Conservation (phyloP, 208 protist genomes). For the Leishmania aethiopica region DNA sequence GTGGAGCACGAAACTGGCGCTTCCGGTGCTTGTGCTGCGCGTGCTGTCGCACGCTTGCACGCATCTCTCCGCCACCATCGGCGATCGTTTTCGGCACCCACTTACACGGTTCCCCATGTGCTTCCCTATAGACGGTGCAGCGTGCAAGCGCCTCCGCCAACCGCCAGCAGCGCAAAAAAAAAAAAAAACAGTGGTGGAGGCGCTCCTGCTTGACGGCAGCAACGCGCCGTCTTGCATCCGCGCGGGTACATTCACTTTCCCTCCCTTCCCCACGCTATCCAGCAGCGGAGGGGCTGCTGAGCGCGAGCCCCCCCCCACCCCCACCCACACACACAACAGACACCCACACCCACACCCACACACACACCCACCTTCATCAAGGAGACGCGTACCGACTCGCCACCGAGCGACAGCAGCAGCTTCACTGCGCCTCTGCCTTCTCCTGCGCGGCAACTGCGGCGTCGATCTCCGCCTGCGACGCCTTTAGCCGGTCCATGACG, state of each 20-base stretch:
- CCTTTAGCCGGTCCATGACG: conserved; percentile 40
- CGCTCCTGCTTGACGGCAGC: too few relatives aligned
- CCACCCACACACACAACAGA: background rate
- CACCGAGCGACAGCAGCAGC: background rate
- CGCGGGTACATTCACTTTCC: too few relatives aligned
- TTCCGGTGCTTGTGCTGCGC: background rate
- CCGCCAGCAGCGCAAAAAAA: too few relatives aligned
- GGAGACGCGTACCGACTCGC: background rate
- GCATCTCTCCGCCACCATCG: background rate
- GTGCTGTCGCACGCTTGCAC: background rate
- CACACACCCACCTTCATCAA: background rate
- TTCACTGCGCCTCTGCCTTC: background rate
- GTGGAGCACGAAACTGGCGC: too few relatives aligned
- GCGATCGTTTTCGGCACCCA: too few relatives aligned
- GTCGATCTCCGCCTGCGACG: conserved; percentile 34
- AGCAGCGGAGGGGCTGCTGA: too few relatives aligned
- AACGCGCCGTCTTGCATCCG: too few relatives aligned
- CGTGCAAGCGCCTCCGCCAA: too few relatives aligned
- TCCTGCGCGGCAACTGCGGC: conserved; percentile 23
- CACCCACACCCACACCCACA: background rate
- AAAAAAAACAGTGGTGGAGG: too few relatives aligned
- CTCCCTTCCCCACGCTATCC: too few relatives aligned
- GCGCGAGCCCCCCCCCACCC: background rate
- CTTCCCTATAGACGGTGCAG: too few relatives aligned
- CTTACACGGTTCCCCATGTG: too few relatives aligned